Base-by-base conservation (phyloP, 2,329 filamentous ascomycete species). In the Diaporthe ampelina region DNA sequence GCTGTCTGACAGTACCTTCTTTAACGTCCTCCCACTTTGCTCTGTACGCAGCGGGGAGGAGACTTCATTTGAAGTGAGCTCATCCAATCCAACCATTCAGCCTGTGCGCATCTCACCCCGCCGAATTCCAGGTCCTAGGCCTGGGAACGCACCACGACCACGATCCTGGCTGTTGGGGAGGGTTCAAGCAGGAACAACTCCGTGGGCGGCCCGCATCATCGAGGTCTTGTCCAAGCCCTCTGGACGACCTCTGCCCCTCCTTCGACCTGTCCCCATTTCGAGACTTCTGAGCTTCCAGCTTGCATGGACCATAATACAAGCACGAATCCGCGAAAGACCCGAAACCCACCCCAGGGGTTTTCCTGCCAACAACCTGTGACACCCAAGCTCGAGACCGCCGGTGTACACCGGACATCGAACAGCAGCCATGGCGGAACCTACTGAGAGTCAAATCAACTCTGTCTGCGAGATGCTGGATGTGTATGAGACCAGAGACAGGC, bases 381-480 rank as follows among this genome's bases (percentile, higher is more conserved):
- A 52, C 61, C 19, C 19, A 21, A 24, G 24, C 24, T 43, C 43
- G 43, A 17, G 45, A 35, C 63, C 19, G 4, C 45, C 29, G 45
- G 48, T 40, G 48, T 15, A 13, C 32, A 40, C 13, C 21, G 19
- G 24, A 19, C 48, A 69, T 9, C 29, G 21, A 26, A 69, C 61
- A n/a, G 72, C 67, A 69, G 76, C 35, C 37, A 81, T 81, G 80
- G 75, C 74, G 54, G 84, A 84, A 37, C 82, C 83, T 37, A 80
- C 81, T 26, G 81, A 85, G 59, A 80, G 80, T 2, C 79, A 83
- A 52, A 82, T 87, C 76, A 77, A 73, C 72, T 79, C 81, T 50
- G 84, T 88, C 77, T 82, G 85, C 74, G 86, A 87, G 63, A 84
- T 87, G 77, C 81, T 83, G 8, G 77, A 79, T 48, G 82, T 87